Base-by-base conservation (phyloP, 768 basidiomycete genomes). In the Tricholoma sp. region DNA sequence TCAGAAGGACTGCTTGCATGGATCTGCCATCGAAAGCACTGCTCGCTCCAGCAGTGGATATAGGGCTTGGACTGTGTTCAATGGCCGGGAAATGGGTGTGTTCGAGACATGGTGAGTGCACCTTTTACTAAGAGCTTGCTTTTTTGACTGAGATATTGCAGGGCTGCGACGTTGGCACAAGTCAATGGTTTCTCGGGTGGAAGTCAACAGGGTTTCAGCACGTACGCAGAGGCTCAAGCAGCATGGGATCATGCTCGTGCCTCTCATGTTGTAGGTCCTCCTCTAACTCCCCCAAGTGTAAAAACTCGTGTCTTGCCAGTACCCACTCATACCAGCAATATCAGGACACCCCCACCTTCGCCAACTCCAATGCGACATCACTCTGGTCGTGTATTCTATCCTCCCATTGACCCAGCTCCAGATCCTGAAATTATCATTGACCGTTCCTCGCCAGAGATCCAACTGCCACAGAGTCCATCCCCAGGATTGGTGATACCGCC, bases 91-190 rank as follows among this genome's bases (percentile, higher is more conserved):
- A 1, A 28, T 32, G 28, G 48, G 48, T 1, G 17, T 50, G 9
- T 50, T 50, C 15, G 48, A 20, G 32, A 50, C 48, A 15, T 50
- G 48, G 48, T 50, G n/a, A 50, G 48, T n/a, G n/a, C n/a, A n/a
- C n/a, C n/a, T n/a, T n/a, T n/a, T n/a, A n/a, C n/a, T n/a, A n/a
- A n/a, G n/a, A n/a, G n/a, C n/a, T n/a, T n/a, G n/a, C n/a, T 48
- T 20, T 42, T 42, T 20, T 42, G 4, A 20, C 20, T 10, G n/a
- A n/a, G 8, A 42, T 42, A 11, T 42, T n/a, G 18, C 7, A 42
- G 41, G 41, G 9, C 41, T 20, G 41, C 18, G 41, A 42, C 18
- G 6, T 42, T 11, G 20, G 13, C 18, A 8, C 41, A 42, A 20
- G 10, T 11, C 3, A 11, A 11, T 20, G 41, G 41, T 18, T 42